Conservation (phyloP, 805 yeast genomes). For the Wickerhamiella musiphila region DNA sequence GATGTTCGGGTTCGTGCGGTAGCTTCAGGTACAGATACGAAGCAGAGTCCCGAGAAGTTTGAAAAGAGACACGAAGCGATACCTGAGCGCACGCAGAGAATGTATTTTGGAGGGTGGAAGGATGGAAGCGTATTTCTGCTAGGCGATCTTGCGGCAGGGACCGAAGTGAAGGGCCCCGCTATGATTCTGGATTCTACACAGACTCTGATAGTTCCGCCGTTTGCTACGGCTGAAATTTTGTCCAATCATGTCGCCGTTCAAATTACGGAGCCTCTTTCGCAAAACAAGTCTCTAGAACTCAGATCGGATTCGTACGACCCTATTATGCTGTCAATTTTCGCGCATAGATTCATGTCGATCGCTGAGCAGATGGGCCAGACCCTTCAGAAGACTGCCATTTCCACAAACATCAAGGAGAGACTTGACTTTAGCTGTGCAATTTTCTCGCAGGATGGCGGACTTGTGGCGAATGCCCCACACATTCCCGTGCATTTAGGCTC, state of each 20-base stretch:
- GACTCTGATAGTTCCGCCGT: conserved; percentile 57
- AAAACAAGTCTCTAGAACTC: neutral
- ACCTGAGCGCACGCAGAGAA: conserved; percentile 29
- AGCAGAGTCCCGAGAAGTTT: neutral
- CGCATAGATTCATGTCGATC: conserved; percentile 75
- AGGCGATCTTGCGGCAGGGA: conserved; percentile 37
- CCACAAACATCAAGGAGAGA: conserved; percentile 71
- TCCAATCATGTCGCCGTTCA: conserved; percentile 44
- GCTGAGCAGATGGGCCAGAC: conserved; percentile 84
- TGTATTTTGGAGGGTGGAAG: conserved; percentile 38
- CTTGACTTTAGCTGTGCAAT: conserved; percentile 74
- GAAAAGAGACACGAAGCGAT: too few relatives aligned
- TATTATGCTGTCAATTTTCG: conserved; percentile 54
- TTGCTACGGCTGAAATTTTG: conserved; percentile 36
- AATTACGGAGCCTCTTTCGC: conserved; percentile 9
- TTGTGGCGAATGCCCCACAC: conserved; percentile 80
- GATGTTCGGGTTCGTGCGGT: conserved; percentile 57
- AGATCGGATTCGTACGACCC: conserved; percentile 37
- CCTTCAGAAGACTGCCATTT: conserved; percentile 60
- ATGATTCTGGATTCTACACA: conserved; percentile 68
- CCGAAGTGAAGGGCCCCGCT: conserved; percentile 48
- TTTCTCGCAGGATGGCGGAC: conserved; percentile 56
- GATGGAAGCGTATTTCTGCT: conserved; percentile 40
- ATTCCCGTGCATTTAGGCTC: conserved; percentile 78
- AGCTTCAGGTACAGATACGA: conserved; percentile 1